Evolutionary conservation across 2,329 filamentous ascomycete species (phyloP).

Genomic region (Colletotrichum plurivorum): DNA sequence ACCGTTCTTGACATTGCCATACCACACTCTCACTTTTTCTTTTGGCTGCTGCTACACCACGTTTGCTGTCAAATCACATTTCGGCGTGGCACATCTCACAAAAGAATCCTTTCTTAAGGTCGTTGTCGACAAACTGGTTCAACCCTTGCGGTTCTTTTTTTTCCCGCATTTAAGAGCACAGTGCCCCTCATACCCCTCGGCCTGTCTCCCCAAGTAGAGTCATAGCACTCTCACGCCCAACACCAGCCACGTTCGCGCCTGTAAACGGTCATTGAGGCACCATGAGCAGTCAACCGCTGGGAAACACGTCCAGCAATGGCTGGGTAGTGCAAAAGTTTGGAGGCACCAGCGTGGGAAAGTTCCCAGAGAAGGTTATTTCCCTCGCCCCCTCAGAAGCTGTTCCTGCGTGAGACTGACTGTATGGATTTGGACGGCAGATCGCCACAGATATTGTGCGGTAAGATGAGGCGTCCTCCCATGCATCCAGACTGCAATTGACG

Average conservation of each 20-base stretch:
- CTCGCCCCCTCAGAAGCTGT: slow-evolving; percentile 23
- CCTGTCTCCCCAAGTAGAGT: slow-evolving; percentile 18
- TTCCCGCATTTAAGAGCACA: slow-evolving; percentile 24
- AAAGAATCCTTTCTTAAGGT: not conserved
- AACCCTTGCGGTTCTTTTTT: slow-evolving; percentile 33
- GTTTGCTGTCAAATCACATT: not conserved
- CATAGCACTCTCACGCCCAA: slow-evolving; percentile 18
- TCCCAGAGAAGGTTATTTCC: slow-evolving; percentile 75
- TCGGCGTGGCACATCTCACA: not conserved
- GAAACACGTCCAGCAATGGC: slow-evolving; percentile 58
- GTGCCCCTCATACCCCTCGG: slow-evolving; percentile 31
- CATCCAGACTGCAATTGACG: slow-evolving; percentile 38
- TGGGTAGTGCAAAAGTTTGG: slow-evolving; percentile 98
- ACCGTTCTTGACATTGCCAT: slow-evolving; percentile 14
- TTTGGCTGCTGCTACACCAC: slow-evolving; percentile 1
- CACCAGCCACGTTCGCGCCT: slow-evolving; percentile 5
- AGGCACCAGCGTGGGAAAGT: slow-evolving; percentile 96
- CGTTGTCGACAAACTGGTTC: slow-evolving; percentile 26
- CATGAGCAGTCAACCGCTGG: slow-evolving; percentile 39
- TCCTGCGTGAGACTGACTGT: slow-evolving; percentile 48
- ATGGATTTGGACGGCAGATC: slow-evolving; percentile 56
- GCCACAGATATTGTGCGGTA: slow-evolving; percentile 79
- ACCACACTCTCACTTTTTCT: slow-evolving; percentile 8
- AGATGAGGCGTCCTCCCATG: slow-evolving; percentile 26
- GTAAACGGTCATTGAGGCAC: slow-evolving; percentile 18